A percentile compares a stretch with the other conserved stretches of the same genome.
Evolutionary conservation across 371 early-diverging fungal genomes (phyloP).

Genomic region (Rhizomucor pusillus): DNA sequence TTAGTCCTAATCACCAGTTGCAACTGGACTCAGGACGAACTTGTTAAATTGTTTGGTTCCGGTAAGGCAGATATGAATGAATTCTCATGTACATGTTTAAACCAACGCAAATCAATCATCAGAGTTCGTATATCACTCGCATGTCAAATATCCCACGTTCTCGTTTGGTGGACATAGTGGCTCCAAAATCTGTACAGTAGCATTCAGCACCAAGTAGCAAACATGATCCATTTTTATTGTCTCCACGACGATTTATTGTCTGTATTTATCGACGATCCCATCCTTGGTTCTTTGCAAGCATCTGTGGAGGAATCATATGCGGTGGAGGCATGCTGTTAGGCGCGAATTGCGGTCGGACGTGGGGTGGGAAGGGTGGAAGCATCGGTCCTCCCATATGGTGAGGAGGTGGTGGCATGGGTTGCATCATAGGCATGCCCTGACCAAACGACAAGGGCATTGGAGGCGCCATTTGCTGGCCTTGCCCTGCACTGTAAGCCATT

Average conservation of each 20-base stretch:
- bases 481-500: too few species aligned
- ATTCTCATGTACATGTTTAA: neutral
- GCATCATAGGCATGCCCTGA: slow-evolving; percentile 27
- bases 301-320: slow-evolving; percentile 29
- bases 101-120: slow-evolving; percentile 2
- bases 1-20: slow-evolving; percentile 86
- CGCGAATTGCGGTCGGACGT: slow-evolving; percentile 14
- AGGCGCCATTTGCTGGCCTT: too few species aligned
- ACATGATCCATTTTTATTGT: neutral
- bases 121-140: slow-evolving; percentile 66
- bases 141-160: slow-evolving; percentile 80
- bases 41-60: slow-evolving; percentile 60
- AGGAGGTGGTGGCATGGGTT: slow-evolving; percentile 31
- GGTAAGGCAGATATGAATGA: slow-evolving; percentile 31
- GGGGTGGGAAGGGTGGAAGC: slow-evolving; percentile 18
- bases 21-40: slow-evolving; percentile 90
- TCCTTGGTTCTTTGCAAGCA: slow-evolving; percentile 36
- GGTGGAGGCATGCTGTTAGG: slow-evolving; percentile 28
- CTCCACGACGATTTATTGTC: neutral
- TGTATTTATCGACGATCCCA: slow-evolving; percentile 34
- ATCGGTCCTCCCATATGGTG: slow-evolving; percentile 28
- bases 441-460: slow-evolving; percentile 3
- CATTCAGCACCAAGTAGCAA: slow-evolving; percentile 51
- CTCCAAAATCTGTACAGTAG: slow-evolving; percentile 82
- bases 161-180: slow-evolving; percentile 87